These are phyloP conservation scores for Nemania bipapillata DNA, from an alignment of 2,329 filamentous ascomycete genomes.

Conservation along the genomic window DNA sequence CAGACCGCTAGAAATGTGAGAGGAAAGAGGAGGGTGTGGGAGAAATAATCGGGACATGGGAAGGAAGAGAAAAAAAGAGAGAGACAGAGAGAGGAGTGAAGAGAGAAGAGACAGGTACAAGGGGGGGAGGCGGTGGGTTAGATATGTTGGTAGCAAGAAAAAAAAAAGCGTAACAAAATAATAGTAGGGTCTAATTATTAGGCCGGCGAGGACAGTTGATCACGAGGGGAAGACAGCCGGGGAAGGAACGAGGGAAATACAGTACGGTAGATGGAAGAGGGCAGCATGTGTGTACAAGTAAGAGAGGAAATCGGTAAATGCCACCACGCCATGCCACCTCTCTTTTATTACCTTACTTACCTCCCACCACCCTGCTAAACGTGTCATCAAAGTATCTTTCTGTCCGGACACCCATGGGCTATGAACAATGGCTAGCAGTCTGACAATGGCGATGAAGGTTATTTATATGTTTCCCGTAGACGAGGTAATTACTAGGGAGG, in stretches of 20 bases:
- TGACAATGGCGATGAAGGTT: slow-evolving; percentile 18
- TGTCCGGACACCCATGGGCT: background rate
- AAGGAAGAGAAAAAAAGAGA: slow-evolving; percentile 37
- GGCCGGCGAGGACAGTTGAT: slow-evolving; percentile 45
- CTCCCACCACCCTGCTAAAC: slow-evolving; percentile 29
- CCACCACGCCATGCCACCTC: slow-evolving; percentile 37
- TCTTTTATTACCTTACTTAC: slow-evolving; percentile 36
- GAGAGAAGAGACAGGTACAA: slow-evolving; percentile 46
- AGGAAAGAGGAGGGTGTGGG: slow-evolving; percentile 24
- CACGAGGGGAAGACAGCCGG: slow-evolving; percentile 37
- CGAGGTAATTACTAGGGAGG: slow-evolving; percentile 1
- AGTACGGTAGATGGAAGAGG: slow-evolving; percentile 22
- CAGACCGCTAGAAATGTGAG: slow-evolving; percentile 31
- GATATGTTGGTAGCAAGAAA: slow-evolving; percentile 46
- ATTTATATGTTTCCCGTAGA: slow-evolving; percentile 19
- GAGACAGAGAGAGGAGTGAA: slow-evolving; percentile 33
- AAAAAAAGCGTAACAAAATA: slow-evolving; percentile 37
- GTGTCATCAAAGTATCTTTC: slow-evolving; percentile 34
- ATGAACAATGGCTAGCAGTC: slow-evolving; percentile 6
- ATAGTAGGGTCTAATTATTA: slow-evolving; percentile 41
- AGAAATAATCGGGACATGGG: slow-evolving; percentile 22
- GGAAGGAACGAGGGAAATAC: slow-evolving; percentile 38
- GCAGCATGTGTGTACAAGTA: slow-evolving; percentile 29
- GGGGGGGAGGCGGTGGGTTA: slow-evolving; percentile 49
- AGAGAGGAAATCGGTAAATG: slow-evolving; percentile 44